Conservation (phyloP, 1,139 yeast species). For the Taphrina pruni region DNA sequence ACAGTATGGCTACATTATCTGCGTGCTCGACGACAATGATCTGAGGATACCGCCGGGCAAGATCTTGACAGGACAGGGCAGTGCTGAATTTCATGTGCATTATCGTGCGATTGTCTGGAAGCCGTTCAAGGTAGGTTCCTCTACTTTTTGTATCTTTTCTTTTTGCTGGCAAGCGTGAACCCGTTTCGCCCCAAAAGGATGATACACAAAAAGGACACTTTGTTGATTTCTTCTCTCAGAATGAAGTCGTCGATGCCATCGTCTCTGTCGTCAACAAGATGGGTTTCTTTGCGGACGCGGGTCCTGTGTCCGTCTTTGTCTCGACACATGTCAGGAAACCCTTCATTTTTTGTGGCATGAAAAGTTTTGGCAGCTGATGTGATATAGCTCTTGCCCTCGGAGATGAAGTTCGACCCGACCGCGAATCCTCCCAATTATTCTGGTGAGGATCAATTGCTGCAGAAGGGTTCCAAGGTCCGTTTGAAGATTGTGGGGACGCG, state of each 20-base stretch:
- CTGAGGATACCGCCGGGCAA: conserved; percentile 95
- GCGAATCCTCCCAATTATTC: conserved; percentile 99
- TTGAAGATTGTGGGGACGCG: conserved; percentile 96
- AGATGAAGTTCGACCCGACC: conserved; percentile 90
- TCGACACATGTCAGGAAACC: conserved; percentile 67
- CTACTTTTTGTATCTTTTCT: not conserved
- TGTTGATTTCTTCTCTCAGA: conserved; percentile 51
- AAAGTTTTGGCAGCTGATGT: not conserved
- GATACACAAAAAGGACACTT: not conserved
- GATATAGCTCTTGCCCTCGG: conserved; percentile 75
- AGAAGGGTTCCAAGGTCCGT: conserved; percentile 90
- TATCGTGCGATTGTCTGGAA: conserved; percentile 98
- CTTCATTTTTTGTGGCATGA: not conserved
- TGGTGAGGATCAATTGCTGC: conserved; percentile 91
- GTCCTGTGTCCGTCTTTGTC: conserved; percentile 92
- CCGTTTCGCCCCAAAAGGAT: not conserved
- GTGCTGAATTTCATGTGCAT: conserved; percentile 95
- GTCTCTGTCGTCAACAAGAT: conserved; percentile 93
- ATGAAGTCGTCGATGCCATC: conserved; percentile 96
- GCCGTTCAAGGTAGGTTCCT: conserved; percentile 71
- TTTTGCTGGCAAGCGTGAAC: not conserved
- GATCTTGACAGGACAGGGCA: conserved; percentile 86
- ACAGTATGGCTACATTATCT: conserved; percentile 94
- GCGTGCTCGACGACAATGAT: conserved; percentile 92
- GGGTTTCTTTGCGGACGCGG: conserved; percentile 98